A percentile compares a stretch with the other conserved stretches of the same genome.
phyloP scores from a whole-genome alignment of 352 stramenopile species.

The Pythium grandisporangium region DNA sequence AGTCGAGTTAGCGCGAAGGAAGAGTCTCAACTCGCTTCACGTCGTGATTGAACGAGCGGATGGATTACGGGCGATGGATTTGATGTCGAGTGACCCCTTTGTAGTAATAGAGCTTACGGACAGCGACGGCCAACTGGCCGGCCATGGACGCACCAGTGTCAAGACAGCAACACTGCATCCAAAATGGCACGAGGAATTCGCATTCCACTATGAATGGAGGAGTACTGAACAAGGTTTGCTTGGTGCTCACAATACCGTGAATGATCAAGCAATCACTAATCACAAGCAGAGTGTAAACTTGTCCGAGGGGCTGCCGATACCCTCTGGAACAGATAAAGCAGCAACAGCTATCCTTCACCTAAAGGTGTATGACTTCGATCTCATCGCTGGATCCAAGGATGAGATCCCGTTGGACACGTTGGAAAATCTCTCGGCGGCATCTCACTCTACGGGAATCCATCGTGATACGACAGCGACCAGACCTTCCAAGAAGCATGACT shows the following conservation, averaged over 20 bases:
- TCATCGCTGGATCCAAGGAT: conserved; percentile 10
- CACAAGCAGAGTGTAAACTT: not conserved
- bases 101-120: conserved; percentile 26
- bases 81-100: conserved; percentile 59
- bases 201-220: conserved; percentile 43
- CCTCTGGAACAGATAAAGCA: not conserved
- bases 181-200: conserved; percentile 70
- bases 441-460: too few species aligned
- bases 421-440: conserved; percentile 4
- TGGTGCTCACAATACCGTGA: conserved; percentile 23
- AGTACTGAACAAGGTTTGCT: too few species aligned
- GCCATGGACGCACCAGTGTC: conserved; percentile 38
- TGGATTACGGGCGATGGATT: conserved; percentile 36
- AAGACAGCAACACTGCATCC: conserved; percentile 40
- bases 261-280: conserved; percentile 1
- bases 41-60: conserved; percentile 41
- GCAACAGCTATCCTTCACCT: conserved; percentile 1
- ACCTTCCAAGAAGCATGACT: conserved; percentile 16
- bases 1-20: conserved; percentile 18
- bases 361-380: conserved; percentile 31
- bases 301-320: not conserved
- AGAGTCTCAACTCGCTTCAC: conserved; percentile 41
- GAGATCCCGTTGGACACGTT: conserved; percentile 3
- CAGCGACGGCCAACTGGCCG: conserved; percentile 14
- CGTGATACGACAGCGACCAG: too few species aligned